Evolutionary conservation across 1,139 yeast genomes (phyloP).

Genomic region (Candida neerlandica): DNA sequence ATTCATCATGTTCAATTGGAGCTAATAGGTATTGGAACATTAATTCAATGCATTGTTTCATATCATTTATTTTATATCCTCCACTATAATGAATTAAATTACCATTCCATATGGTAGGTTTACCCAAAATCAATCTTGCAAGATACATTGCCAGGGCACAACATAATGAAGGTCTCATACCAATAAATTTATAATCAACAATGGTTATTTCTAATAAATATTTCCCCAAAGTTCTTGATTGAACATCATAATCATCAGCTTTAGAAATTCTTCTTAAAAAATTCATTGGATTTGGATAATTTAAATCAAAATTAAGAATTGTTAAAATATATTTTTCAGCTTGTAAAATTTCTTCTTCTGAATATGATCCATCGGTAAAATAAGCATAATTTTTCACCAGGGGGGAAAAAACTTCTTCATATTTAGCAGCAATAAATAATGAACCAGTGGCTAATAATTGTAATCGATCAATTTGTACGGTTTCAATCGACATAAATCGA

Average conservation of each 20-base stretch:
- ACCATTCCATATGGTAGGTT: conserved; percentile 75
- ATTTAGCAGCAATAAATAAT: conserved; percentile 89
- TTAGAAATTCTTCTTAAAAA: conserved; percentile 88
- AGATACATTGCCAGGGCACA: conserved; percentile 93
- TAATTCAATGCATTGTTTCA: conserved; percentile 71
- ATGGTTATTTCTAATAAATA: conserved; percentile 81
- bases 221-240: conserved; percentile 89
- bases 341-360: conserved; percentile 82
- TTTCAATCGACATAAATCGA: conserved; percentile 79
- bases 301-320: conserved; percentile 74
- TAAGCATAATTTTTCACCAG: conserved; percentile 86
- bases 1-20: conserved; percentile 91
- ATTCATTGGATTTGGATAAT: conserved; percentile 94
- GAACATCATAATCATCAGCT: conserved; percentile 94
- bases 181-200: conserved; percentile 80
- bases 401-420: conserved; percentile 93
- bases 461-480: conserved; percentile 79
- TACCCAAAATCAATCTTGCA: conserved; percentile 75
- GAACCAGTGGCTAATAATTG: conserved; percentile 92
- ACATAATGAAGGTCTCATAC: conserved; percentile 77
- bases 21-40: conserved; percentile 76
- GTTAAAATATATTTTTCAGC: conserved; percentile 85
- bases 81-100: conserved; percentile 89
- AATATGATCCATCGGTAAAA: conserved; percentile 82
- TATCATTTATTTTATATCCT: conserved; percentile 77